These are phyloP conservation scores for Acanthamoeba royreba DNA, from an alignment of 208 protist genomes.

Conservation along the genomic window DNA sequence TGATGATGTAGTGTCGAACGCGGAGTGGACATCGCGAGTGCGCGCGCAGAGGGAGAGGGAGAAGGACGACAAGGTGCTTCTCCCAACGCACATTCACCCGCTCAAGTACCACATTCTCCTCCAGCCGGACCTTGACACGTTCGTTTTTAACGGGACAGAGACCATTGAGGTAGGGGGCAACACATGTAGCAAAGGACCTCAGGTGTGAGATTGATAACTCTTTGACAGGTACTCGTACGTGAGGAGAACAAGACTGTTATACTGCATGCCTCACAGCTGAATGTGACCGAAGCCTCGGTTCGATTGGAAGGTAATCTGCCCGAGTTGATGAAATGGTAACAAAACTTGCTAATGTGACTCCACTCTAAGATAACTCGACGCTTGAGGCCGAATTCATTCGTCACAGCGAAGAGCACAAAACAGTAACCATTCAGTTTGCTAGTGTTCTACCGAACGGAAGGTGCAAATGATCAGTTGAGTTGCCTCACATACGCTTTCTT, in stretches of 20 bases:
- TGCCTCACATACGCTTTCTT: too few relatives aligned
- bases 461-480: not conserved
- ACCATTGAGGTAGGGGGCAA: not conserved
- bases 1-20: too few relatives aligned
- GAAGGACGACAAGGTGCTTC: constrained; percentile 20
- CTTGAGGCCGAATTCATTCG: not conserved
- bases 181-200: not conserved
- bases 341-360: too few relatives aligned
- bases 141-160: constrained; percentile 29
- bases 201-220: not conserved
- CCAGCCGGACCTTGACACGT: not conserved
- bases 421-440: not conserved
- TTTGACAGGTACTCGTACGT: not conserved
- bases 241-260: not conserved
- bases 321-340: too few relatives aligned
- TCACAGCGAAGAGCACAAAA: constrained; percentile 2
- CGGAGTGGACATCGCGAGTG: too few relatives aligned
- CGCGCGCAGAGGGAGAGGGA: not conserved
- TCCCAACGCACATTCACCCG: not conserved
- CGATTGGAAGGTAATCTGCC: not conserved
- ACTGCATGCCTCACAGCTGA: not conserved
- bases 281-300: not conserved
- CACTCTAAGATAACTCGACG: not conserved
- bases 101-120: constrained; percentile 29
- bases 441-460: not conserved